These are phyloP conservation scores for Podospora pseudoanserina DNA, from an alignment of 495 filamentous ascomycete genomes.

Conservation along the genomic window DNA sequence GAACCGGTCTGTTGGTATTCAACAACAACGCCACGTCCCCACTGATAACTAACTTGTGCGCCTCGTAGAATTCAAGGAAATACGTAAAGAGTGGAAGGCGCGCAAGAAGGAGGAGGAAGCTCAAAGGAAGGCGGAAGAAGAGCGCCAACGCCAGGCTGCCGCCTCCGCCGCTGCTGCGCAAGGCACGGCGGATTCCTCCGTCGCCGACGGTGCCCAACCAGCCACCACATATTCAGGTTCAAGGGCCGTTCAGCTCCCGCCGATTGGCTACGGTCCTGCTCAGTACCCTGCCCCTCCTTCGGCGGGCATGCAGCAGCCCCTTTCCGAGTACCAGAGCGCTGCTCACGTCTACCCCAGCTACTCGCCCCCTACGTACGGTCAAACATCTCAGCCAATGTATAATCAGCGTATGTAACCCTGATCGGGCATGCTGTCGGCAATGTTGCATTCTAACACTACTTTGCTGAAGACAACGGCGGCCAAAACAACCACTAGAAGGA, in stretches of 20 bases:
- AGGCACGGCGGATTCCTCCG: constrained; percentile 45
- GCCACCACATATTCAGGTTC: constrained; percentile 60
- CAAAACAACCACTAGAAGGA: constrained; percentile 7
- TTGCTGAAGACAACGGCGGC: constrained; percentile 26
- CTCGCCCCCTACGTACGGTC: constrained; percentile 70
- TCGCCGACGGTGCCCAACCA: constrained; percentile 56
- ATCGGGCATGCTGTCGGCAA: background rate
- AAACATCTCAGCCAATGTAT: constrained; percentile 67
- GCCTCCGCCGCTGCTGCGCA: constrained; percentile 52
- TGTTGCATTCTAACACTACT: background rate
- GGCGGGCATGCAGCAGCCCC: constrained; percentile 53
- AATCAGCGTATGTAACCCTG: constrained; percentile 59
- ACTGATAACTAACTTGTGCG: constrained; percentile 4
- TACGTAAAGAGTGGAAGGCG: constrained; percentile 97
- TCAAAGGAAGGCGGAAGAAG: constrained; percentile 84
- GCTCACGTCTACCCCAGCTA: constrained; percentile 55
- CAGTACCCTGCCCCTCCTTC: constrained; percentile 67
- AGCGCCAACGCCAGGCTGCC: constrained; percentile 69
- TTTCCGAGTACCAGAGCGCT: constrained; percentile 58
- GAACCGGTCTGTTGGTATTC: constrained; percentile 5
- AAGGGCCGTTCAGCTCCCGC: constrained; percentile 68
- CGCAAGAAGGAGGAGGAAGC: constrained; percentile 98
- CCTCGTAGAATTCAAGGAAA: constrained; percentile 90
- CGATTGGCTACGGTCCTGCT: constrained; percentile 74
- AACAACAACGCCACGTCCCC: background rate